Percentiles rank a stretch among this genome's conserved stretches.
These are phyloP conservation scores for Simplicillium aogashimaense DNA, from an alignment of 2,329 filamentous ascomycete species.

Conservation along the genomic window DNA sequence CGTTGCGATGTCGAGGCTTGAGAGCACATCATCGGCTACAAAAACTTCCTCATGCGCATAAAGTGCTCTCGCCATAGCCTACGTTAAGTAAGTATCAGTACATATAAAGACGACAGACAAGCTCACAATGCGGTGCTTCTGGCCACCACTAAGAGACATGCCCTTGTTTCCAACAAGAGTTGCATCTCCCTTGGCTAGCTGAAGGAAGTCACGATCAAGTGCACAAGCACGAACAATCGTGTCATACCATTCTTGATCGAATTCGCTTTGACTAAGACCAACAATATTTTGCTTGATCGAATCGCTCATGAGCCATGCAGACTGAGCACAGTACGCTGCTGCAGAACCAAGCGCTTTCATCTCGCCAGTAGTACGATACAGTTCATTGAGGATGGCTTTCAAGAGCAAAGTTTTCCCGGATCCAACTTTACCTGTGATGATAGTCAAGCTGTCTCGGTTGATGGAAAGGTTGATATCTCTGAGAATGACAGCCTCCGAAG, in stretches of 20 bases:
- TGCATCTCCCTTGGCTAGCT: conserved; percentile 7
- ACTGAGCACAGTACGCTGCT: conserved; percentile 10
- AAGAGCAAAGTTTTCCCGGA: conserved; percentile 10
- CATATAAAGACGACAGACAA: conserved; percentile 32
- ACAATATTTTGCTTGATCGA: conserved; percentile 10
- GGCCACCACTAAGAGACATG: conserved; percentile 8
- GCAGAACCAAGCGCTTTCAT: background rate
- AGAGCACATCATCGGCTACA: conserved; percentile 76
- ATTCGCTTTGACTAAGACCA: background rate
- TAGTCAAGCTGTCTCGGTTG: conserved; percentile 2
- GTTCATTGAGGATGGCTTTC: conserved; percentile 8
- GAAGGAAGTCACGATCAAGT: conserved; percentile 7
- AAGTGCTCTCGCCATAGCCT: conserved; percentile 72
- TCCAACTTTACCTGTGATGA: conserved; percentile 11
- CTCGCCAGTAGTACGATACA: conserved; percentile 1
- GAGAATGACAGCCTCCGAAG: conserved; percentile 3
- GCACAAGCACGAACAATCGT: conserved; percentile 7
- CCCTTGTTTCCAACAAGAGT: conserved; percentile 6
- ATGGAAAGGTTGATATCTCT: conserved; percentile 4
- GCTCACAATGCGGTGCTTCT: conserved; percentile 12
- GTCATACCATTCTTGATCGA: conserved; percentile 9
- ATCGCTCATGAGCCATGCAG: conserved; percentile 9
- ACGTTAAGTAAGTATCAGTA: conserved; percentile 81
- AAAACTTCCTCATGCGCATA: conserved; percentile 86
- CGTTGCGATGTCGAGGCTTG: conserved; percentile 56